Evolutionary conservation across 2,329 filamentous ascomycete genomes (phyloP).

Genomic region (Pseudogymnoascus sp.): DNA sequence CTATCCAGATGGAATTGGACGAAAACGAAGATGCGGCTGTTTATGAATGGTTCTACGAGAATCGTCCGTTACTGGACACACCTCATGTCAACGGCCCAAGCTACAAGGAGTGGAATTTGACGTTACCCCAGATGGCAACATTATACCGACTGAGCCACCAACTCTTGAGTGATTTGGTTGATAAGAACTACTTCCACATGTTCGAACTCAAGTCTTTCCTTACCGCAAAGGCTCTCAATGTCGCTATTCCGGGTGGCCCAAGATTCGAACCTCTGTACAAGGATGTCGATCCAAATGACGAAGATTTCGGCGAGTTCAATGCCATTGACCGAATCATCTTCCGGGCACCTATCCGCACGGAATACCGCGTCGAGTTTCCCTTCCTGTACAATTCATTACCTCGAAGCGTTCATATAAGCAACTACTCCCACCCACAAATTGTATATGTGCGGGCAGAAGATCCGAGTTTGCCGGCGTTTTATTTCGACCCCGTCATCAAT

Average conservation of each 20-base stretch:
- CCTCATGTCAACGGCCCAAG: conserved; percentile 92
- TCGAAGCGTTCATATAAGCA: conserved; percentile 83
- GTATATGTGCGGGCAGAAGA: conserved; percentile 87
- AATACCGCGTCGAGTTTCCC: conserved; percentile 90
- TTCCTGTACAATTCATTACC: conserved; percentile 95
- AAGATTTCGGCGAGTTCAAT: conserved; percentile 99
- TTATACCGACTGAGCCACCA: conserved; percentile 87
- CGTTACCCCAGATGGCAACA: conserved; percentile 90
- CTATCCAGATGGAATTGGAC: conserved; percentile 97
- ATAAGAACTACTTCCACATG: conserved; percentile 96
- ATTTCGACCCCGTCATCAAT: conserved; percentile 96
- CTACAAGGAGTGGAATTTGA: conserved; percentile 93
- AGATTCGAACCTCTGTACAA: conserved; percentile 97
- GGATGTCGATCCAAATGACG: conserved; percentile 96
- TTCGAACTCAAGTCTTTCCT: conserved; percentile 93
- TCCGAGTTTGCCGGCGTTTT: conserved; percentile 84
- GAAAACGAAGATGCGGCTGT: conserved; percentile 87
- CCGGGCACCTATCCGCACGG: conserved; percentile 85
- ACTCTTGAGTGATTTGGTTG: conserved; percentile 81
- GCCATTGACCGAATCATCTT: conserved; percentile 99
- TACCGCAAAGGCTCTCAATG: conserved; percentile 93
- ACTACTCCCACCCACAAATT: conserved; percentile 88
- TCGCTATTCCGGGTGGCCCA: conserved; percentile 93
- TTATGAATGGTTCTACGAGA: conserved; percentile 96
- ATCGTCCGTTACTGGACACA: conserved; percentile 81